Conservation (phyloP, 495 filamentous ascomycete species). For the Bryoglossum gracile region DNA sequence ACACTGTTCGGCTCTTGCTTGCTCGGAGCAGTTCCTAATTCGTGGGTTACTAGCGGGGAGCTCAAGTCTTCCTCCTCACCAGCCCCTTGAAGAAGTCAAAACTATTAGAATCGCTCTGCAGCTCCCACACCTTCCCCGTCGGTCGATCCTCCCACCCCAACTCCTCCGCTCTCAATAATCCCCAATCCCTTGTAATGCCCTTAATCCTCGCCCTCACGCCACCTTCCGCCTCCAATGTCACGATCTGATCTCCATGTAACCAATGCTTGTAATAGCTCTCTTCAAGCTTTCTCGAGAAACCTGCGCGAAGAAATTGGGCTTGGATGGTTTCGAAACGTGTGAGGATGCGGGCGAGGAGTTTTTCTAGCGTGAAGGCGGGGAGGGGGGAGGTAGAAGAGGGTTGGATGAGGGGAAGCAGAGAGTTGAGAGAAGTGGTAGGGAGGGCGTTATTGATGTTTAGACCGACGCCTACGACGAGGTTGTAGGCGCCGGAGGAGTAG, state of each 20-base stretch:
- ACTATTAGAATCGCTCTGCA: conserved; percentile 96
- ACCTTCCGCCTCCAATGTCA: conserved; percentile 79
- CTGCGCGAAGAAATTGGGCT: conserved; percentile 58
- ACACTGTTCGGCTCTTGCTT: too few species aligned
- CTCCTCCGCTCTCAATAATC: conserved; percentile 77
- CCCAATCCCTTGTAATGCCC: conserved; percentile 85
- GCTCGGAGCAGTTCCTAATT: too few species aligned
- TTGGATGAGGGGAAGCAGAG: conserved; percentile 49
- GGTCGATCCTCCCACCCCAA: conserved; percentile 59
- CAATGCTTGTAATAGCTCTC: conserved; percentile 76
- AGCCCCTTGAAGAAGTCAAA: conserved; percentile 96
- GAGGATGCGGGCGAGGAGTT: conserved; percentile 75
- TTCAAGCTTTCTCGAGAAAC: conserved; percentile 68
- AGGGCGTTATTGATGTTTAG: conserved; percentile 80
- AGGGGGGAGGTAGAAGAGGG: conserved; percentile 18
- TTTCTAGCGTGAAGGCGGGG: conserved; percentile 64
- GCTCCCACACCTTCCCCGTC: conserved; percentile 71
- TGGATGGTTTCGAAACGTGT: conserved; percentile 76
- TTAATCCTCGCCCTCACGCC: conserved; percentile 72
- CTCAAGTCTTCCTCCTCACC: conserved; percentile 68
- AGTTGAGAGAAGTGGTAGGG: conserved; percentile 81
- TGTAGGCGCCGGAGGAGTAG: conserved; percentile 70
- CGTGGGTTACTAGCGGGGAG: too few species aligned
- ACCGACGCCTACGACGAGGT: conserved; percentile 83
- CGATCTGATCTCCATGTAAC: conserved; percentile 86